Base-by-base conservation (phyloP, 805 yeast species). In the Ogataea neopini region DNA sequence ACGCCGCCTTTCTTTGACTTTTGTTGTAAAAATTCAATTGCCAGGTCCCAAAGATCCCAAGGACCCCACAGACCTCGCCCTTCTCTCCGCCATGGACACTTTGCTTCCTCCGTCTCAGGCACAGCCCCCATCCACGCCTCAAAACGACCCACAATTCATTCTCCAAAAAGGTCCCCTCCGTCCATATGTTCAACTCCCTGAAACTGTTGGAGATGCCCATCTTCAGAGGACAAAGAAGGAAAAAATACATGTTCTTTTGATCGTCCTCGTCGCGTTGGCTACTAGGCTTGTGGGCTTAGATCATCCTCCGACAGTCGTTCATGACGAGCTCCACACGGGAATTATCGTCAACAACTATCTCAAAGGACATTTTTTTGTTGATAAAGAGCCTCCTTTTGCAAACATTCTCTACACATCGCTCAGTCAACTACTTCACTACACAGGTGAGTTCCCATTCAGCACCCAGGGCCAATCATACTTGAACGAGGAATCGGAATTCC, bases 291-390 rank as follows among this genome's bases (percentile, higher is more conserved):
- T 71, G 56, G 68, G 75, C 38, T 69, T 92, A 43, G 71, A 76
- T 23, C 60, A 70, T 49, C 98, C 97, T 20, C 62, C 79, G 56
- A 77, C 86, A 17, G 95, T 90, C 30, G 96, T 92, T 10, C 88
- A 88, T 56, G 96, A 90, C 66, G 99, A 92, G 67, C 94, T 87
- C 34, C 96, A 88, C 66, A 88, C 89, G 57, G 97, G 97, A 34
- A 88, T 89, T 11, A 85, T 87, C 67, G 91, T 97, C 26, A 77
- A 84, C 49, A 83, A 87, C 67, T 94, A 90, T 70, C 75, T 83
- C 45, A 66, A 70, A 44, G 87, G 88, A 15, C 66, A 67, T 14
- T 85, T 73, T 61, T 86, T 85, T 66, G 75, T 85, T 78, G 91
- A 84, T 63, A 84, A 81, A 37, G 87, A 86, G 61, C 95, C 96